phyloP scores from a whole-genome alignment of 2,329 filamentous ascomycete species.

The Gaeumannomyces sp. region DNA sequence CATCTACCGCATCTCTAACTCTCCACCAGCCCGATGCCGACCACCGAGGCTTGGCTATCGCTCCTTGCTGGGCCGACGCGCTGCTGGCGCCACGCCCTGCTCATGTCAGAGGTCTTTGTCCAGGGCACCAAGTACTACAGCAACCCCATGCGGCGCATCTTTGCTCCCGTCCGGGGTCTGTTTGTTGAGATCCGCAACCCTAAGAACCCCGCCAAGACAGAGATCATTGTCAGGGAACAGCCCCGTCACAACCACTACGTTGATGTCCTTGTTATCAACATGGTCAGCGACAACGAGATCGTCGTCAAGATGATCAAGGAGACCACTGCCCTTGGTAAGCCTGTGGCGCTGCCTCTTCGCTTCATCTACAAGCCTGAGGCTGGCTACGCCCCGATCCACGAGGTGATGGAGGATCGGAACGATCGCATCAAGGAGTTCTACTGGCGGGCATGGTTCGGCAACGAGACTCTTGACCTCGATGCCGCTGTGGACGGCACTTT shows the following conservation, averaged over 20 bases:
- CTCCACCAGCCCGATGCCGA: slow-evolving; percentile 66
- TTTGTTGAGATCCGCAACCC: slow-evolving; percentile 83
- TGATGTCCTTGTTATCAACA: slow-evolving; percentile 80
- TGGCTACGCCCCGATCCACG: slow-evolving; percentile 93
- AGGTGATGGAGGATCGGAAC: slow-evolving; percentile 93
- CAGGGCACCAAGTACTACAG: slow-evolving; percentile 97
- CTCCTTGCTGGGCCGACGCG: slow-evolving; percentile 79
- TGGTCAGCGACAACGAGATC: slow-evolving; percentile 72
- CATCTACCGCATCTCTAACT: slow-evolving; percentile 75
- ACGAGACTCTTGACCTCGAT: slow-evolving; percentile 77
- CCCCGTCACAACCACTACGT: slow-evolving; percentile 79
- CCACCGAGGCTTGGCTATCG: slow-evolving; percentile 77
- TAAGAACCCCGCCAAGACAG: slow-evolving; percentile 74
- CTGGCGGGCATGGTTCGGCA: slow-evolving; percentile 95
- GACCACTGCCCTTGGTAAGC: slow-evolving; percentile 74
- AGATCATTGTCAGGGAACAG: slow-evolving; percentile 82
- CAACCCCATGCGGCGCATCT: slow-evolving; percentile 89
- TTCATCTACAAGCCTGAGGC: slow-evolving; percentile 94
- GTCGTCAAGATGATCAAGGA: slow-evolving; percentile 88
- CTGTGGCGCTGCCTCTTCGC: slow-evolving; percentile 75
- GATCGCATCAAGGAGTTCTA: slow-evolving; percentile 99
- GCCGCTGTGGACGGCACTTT: slow-evolving; percentile 81
- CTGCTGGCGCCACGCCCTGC: slow-evolving; percentile 92
- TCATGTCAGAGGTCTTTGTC: slow-evolving; percentile 87
- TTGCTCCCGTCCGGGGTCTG: slow-evolving; percentile 78